phyloP scores from a whole-genome alignment of 306 rosid genomes.

The Carpinus viminea region DNA sequence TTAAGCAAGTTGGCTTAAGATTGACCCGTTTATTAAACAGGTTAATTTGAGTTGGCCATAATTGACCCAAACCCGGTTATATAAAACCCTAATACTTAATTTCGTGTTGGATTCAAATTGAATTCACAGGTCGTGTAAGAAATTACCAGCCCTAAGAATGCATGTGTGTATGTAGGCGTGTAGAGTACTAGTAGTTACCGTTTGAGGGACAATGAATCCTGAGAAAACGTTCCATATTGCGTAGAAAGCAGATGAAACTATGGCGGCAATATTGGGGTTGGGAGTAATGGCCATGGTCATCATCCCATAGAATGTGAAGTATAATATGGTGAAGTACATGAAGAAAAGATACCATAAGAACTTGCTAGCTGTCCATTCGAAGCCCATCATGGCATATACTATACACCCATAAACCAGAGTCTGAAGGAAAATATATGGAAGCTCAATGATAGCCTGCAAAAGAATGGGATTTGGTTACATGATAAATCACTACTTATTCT shows the following conservation, averaged over 20 bases:
- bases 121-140: too few species aligned
- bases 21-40: too few species aligned
- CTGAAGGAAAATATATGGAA: conserved; percentile 71
- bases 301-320: conserved; percentile 88
- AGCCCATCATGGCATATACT: conserved; percentile 61
- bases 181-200: conserved; percentile 41
- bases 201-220: conserved; percentile 69
- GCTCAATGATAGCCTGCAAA: conserved; percentile 73
- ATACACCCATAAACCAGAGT: conserved; percentile 63
- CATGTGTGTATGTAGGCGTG: neutral
- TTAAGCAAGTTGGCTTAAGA: too few species aligned
- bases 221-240: conserved; percentile 88
- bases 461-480: neutral
- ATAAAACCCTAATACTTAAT: too few species aligned
- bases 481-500: too few species aligned
- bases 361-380: conserved; percentile 64
- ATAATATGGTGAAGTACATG: conserved; percentile 74
- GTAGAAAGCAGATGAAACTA: conserved; percentile 67
- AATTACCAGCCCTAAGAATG: neutral
- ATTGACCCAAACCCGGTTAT: too few species aligned
- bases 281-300: conserved; percentile 80
- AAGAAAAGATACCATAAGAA: conserved; percentile 83
- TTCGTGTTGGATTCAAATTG: too few species aligned
- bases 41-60: too few species aligned
- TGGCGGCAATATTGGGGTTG: conserved; percentile 62